Conservation (phyloP, 306 rosid genomes). For the Pachyrhizus erosus region DNA sequence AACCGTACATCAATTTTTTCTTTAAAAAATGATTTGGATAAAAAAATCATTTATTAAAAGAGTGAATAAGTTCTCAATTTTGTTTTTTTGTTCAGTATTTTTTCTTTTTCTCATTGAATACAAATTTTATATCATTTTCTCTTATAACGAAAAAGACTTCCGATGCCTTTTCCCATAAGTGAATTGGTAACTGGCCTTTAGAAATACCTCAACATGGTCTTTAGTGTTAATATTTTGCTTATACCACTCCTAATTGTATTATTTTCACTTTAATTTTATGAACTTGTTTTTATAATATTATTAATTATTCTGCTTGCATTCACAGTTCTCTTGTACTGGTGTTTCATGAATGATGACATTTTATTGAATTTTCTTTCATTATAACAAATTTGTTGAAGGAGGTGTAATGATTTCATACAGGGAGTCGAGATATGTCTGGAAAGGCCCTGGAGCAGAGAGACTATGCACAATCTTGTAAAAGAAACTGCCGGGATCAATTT, state of each 20-base stretch:
- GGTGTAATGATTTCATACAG: constrained; percentile 53
- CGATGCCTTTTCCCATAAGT: neutral
- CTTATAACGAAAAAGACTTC: neutral
- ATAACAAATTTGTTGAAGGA: constrained; percentile 38
- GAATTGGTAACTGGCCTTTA: neutral
- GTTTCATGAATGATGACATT: constrained; percentile 6
- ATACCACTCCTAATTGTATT: neutral
- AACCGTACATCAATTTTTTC: neutral
- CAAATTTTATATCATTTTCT: neutral
- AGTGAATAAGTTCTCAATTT: neutral
- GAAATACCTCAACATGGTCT: neutral
- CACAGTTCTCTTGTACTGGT: constrained; percentile 15
- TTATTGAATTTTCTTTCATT: constrained; percentile 40
- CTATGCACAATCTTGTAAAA: constrained; percentile 97
- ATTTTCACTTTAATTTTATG: neutral
- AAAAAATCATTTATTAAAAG: too few relatives aligned
- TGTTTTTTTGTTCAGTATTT: neutral
- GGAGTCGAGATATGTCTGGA: constrained; percentile 85
- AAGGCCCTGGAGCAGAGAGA: constrained; percentile 95
- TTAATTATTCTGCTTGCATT: constrained; percentile 18
- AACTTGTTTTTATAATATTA: neutral
- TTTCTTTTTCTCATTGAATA: neutral
- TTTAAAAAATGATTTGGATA: too few relatives aligned
- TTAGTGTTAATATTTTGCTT: neutral
- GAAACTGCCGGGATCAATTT: constrained; percentile 79